phyloP scores from a whole-genome alignment of 176 grass and related monocot species.

The Saccharum spontaneum region DNA sequence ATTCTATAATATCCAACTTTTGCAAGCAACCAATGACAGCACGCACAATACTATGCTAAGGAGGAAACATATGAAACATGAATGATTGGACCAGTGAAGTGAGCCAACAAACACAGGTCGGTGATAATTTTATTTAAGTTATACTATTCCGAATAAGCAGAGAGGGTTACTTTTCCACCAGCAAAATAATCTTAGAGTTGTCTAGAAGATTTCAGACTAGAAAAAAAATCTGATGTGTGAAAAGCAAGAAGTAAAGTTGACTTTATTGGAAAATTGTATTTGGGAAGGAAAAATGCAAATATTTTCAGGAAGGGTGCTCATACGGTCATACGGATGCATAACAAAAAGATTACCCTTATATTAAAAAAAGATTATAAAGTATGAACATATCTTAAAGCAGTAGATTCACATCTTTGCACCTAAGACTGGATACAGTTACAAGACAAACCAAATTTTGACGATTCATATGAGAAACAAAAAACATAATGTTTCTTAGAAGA shows the following conservation, averaged over 20 bases:
- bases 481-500: background rate
- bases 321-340: too few relatives aligned
- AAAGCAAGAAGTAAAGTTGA: background rate
- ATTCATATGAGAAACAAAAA: background rate
- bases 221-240: background rate
- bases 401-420: background rate
- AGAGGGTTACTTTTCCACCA: background rate
- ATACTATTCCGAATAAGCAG: background rate
- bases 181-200: background rate
- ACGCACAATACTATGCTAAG: background rate
- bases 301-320: background rate
- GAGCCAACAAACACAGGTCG: background rate
- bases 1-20: slow-evolving; percentile 18
- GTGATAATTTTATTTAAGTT: background rate
- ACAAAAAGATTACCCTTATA: background rate
- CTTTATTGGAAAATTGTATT: background rate
- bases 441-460: background rate
- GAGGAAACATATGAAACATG: slow-evolving; percentile 15
- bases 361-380: background rate
- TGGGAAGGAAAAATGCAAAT: background rate
- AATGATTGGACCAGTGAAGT: slow-evolving; percentile 15
- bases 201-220: background rate
- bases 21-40: slow-evolving; percentile 26
- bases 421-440: background rate
- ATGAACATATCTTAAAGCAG: background rate